phyloP scores from a whole-genome alignment of 768 basidiomycete species.

The Panaeolus cyanescens region DNA sequence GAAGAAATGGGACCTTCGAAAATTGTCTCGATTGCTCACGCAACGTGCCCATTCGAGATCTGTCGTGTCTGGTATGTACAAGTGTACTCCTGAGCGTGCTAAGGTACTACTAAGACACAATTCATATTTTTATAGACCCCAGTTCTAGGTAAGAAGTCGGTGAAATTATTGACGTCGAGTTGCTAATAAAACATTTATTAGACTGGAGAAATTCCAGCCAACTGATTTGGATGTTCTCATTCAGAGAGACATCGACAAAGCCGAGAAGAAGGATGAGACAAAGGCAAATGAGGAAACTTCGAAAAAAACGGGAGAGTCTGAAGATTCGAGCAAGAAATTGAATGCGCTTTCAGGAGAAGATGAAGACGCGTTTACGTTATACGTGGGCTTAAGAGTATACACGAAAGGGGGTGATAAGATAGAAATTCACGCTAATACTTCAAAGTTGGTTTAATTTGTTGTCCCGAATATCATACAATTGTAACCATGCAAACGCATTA shows the following conservation, averaged over 20 bases:
- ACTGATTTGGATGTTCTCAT: background rate
- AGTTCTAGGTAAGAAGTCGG: constrained; percentile 2
- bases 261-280: background rate
- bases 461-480: too few relatives aligned
- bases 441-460: too few relatives aligned
- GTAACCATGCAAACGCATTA: too few relatives aligned
- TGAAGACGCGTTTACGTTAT: constrained; percentile 22
- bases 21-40: constrained; percentile 15
- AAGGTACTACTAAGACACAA: too few relatives aligned
- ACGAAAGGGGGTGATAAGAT: constrained; percentile 20
- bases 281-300: background rate
- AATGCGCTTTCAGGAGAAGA: constrained; percentile 8
- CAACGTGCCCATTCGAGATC: constrained; percentile 13
- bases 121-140: background rate
- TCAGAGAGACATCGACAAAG: background rate
- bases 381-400: constrained; percentile 40
- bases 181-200: background rate
- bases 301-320: background rate
- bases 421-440: too few relatives aligned
- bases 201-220: background rate
- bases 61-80: constrained; percentile 11
- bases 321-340: background rate
- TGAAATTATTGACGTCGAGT: too few relatives aligned
- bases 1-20: constrained; percentile 10
- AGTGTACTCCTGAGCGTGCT: background rate